phyloP scores from a whole-genome alignment of 164 flowering plant genomes.

The Tetrastigma voinierianum region DNA sequence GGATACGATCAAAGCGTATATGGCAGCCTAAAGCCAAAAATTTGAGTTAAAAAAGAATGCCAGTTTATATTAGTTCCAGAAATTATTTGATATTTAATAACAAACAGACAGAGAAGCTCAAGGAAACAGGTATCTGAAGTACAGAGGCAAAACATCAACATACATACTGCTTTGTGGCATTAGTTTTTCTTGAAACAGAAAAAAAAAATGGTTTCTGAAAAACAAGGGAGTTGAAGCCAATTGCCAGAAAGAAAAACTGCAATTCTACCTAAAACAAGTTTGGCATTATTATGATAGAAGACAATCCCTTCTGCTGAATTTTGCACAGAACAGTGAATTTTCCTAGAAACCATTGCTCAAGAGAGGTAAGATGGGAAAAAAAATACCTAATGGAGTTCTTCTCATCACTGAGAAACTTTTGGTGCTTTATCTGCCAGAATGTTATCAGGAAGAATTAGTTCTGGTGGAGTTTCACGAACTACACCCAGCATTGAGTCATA shows the following conservation, averaged over 20 bases:
- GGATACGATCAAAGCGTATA: too few relatives aligned
- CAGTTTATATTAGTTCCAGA: too few relatives aligned
- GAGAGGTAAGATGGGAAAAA: not conserved
- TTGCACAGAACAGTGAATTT: slow-evolving; percentile 23
- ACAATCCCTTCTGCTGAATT: slow-evolving; percentile 20
- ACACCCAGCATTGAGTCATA: slow-evolving; percentile 84
- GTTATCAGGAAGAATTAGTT: slow-evolving; percentile 75
- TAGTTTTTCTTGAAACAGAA: too few relatives aligned
- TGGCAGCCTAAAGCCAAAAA: too few relatives aligned
- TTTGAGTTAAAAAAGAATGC: too few relatives aligned
- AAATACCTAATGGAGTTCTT: slow-evolving; percentile 7
- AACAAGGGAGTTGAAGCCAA: not conserved
- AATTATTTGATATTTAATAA: too few relatives aligned
- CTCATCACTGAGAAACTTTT: slow-evolving; percentile 33
- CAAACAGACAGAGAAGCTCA: too few relatives aligned
- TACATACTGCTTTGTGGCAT: slow-evolving; percentile 13
- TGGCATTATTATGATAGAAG: slow-evolving; percentile 39
- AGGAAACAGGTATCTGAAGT: slow-evolving; percentile 1
- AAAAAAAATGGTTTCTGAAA: not conserved
- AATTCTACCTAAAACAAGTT: slow-evolving; percentile 18
- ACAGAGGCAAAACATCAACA: slow-evolving; percentile 7
- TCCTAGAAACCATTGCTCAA: slow-evolving; percentile 17
- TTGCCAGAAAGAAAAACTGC: slow-evolving; percentile 7
- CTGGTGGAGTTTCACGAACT: slow-evolving; percentile 76
- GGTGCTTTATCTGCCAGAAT: slow-evolving; percentile 56